Evolutionary conservation across 345 rosid species (phyloP).

Genomic region (Citrus sp.): DNA sequence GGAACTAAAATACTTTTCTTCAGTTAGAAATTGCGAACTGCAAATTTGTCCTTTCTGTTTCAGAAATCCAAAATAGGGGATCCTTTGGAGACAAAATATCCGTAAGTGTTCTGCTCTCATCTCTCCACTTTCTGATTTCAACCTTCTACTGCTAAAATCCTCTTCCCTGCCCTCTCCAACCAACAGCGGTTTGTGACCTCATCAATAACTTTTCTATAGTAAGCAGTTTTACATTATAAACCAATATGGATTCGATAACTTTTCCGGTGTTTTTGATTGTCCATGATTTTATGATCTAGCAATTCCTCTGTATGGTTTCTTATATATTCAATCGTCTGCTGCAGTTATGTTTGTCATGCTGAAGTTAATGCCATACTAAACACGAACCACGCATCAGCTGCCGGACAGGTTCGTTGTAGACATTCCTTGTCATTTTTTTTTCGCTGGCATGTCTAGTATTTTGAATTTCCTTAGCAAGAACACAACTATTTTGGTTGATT

Average conservation of each 20-base stretch:
- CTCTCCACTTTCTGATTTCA: background rate
- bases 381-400: constrained; percentile 90
- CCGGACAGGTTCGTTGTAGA: constrained; percentile 57
- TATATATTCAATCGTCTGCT: constrained; percentile 9
- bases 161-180: background rate
- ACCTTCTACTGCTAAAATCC: background rate
- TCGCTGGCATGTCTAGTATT: background rate
- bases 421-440: background rate
- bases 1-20: background rate
- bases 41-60: constrained; percentile 7
- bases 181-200: background rate
- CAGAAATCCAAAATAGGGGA: constrained; percentile 78
- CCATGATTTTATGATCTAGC: background rate
- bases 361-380: constrained; percentile 96
- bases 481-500: background rate
- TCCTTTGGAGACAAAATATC: constrained; percentile 89
- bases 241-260: too few species aligned
- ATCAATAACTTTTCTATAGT: background rate
- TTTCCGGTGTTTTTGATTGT: background rate
- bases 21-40: background rate
- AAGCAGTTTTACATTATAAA: too few species aligned
- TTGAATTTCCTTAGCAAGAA: background rate
- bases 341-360: constrained; percentile 95
- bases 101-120: constrained; percentile 43
- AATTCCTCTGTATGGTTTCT: background rate